Base-by-base conservation (phyloP, 345 rosid species). In the Salix purpurea region DNA sequence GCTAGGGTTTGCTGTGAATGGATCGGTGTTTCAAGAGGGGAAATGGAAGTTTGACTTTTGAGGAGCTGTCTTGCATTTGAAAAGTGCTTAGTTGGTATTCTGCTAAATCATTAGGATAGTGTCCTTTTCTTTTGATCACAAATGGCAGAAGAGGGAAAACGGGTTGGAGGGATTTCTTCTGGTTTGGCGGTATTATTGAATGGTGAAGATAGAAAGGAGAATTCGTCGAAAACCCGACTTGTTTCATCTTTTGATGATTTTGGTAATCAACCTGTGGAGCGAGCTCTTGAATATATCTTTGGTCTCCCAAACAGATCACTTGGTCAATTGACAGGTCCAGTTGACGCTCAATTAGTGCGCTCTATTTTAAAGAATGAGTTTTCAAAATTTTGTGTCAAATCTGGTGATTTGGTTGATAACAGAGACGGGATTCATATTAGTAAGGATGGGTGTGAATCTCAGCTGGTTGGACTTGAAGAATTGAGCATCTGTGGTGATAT, bases 101-200 rank as follows among this genome's bases (percentile, higher is more conserved):
- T 61, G 72, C 69, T 76, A 70, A 23, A 56, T n/a, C 26, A n/a
- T 52, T 69, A 74, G 48, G 71, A 37, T 36, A 44, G 62, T 7
- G 74, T 42, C 69, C 28, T 77, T 26, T 77, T 62, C 19, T 78
- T 67, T 24, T 84, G 76, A 34, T 79, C 78, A 67, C 76, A 77
- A 68, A 96, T 96, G 99, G 97, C 92, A 70, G 99, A 96, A 85
- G 92, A 91, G 26, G 74, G 89, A 81, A 87, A 77, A 40, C 89
- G 92, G 81, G 58, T 82, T 66, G 86, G 92, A 78, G 90, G 90
- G 87, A 78, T 86, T 82, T 82, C 97, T 79, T 90, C 99, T 84
- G 99, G 99, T 64, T 87, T 96, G 85, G 97, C 97, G 26, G 91
- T 91, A 76, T 79, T 96, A 75, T 88, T 93, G 72, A 86, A 81